Evolutionary conservation across 129 eudicot species (phyloP), one percentile per base, ranked within the genome.

Genomic region (Chrysanthemum seticuspe): DNA sequence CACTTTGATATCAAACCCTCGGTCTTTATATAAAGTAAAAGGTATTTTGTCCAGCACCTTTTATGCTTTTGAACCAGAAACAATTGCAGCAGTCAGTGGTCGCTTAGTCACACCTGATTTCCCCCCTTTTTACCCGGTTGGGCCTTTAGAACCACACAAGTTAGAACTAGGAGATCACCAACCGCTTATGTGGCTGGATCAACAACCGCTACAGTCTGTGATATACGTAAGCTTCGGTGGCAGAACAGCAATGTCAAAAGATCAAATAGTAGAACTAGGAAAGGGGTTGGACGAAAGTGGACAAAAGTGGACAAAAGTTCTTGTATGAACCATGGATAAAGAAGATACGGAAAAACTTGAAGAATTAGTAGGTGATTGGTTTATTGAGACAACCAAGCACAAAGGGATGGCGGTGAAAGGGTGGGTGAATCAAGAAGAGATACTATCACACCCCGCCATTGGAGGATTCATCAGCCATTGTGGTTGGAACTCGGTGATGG

Each of bases 381-480:
- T 86, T 47, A 54, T 81, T 0, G 65, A 64, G 15, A 78, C 81
- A 55, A 74, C 70, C 6, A 75, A 78, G 70, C 19, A 19, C 2
- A 62, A 66, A 14, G 92, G 92, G 52, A 65, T 65, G 45, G 79
- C 84, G 40, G 81, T 87, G 13, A 87, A 79, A 66, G 86, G 79
- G 29, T 87, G 88, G 88, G 86, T 87, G 74, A 73, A 82, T 5
- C 88, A 83, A 69, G 88, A 86, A 27, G 58, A 31, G 67, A 73
- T 84, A 49, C 31, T 83, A 56, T 76, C 77, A 18, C 85, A 87
- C 49, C 76, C 78, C 0, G 78, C 86, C 0, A 47, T 84, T 16
- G 86, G 92, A 25, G 80, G 86, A 3, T 84, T 87, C 13, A 54
- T 87, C 0, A 84, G 83, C 72, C 88, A 87, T 61, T 83, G 91